A percentile compares a stretch with the other conserved stretches of the same genome.
phyloP scores from a whole-genome alignment of 306 rosid species.

The Notholithocarpus densiflorus region DNA sequence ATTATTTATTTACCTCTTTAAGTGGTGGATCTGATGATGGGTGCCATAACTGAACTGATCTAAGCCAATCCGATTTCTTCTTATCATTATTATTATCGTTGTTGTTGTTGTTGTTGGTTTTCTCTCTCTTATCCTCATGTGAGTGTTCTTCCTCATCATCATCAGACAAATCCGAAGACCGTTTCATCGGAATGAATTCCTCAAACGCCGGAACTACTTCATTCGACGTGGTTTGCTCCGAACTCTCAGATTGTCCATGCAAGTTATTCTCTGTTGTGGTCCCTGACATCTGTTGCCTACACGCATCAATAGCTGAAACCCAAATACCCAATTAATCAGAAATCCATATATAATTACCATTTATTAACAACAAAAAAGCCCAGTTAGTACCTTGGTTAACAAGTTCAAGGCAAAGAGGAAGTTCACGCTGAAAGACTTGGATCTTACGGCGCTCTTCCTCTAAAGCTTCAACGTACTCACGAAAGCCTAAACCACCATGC shows the following conservation, averaged over 20 bases:
- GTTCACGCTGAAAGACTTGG: conserved; percentile 67
- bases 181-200: conserved; percentile 78
- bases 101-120: background rate
- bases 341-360: no score
- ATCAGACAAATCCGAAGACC: conserved; percentile 37
- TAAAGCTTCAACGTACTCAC: conserved; percentile 55
- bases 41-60: conserved; percentile 89
- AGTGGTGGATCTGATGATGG: conserved; percentile 44
- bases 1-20: conserved; percentile 44
- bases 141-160: conserved; percentile 45
- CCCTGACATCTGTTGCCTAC: conserved; percentile 53
- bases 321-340: background rate
- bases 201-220: conserved; percentile 56
- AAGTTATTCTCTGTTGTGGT: conserved; percentile 55
- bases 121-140: conserved; percentile 17
- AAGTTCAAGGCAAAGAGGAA: conserved; percentile 83
- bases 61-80: conserved; percentile 80
- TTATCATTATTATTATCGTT: conserved; percentile 17
- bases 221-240: conserved; percentile 72
- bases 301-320: conserved; percentile 64
- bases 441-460: conserved; percentile 67
- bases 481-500: conserved; percentile 40
- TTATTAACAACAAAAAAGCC: background rate
- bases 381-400: conserved; percentile 59
- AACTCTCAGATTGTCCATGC: conserved; percentile 77